phyloP scores from a whole-genome alignment of 106 monocot species.

The Dendrobium chrysotoxum region DNA sequence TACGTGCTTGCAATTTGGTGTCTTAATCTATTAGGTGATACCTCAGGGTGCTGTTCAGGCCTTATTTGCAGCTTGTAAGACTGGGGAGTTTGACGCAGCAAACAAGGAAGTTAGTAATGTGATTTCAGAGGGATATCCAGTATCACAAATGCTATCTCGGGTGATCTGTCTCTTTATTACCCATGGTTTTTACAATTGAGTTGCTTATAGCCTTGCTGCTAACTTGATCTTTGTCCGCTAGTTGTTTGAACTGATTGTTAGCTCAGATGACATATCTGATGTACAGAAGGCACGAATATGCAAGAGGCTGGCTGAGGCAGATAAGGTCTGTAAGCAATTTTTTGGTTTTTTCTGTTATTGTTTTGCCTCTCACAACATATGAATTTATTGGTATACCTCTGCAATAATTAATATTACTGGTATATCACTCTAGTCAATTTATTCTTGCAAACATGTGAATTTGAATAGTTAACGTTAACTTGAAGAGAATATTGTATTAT shows the following conservation, averaged over 20 bases:
- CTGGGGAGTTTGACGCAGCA: constrained; percentile 72
- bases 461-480: neutral
- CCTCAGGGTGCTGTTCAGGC: constrained; percentile 62
- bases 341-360: neutral
- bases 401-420: neutral
- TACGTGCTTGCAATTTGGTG: neutral
- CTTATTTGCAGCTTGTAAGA: constrained; percentile 65
- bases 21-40: constrained; percentile 53
- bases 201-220: constrained; percentile 5
- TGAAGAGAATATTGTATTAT: neutral
- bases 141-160: constrained; percentile 81
- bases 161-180: constrained; percentile 14
- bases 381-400: neutral
- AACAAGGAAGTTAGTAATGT: constrained; percentile 75
- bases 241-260: constrained; percentile 72
- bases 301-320: constrained; percentile 71
- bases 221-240: constrained; percentile 19
- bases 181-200: neutral
- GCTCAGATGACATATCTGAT: constrained; percentile 66
- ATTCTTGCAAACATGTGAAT: neutral
- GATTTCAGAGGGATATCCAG: constrained; percentile 94
- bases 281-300: constrained; percentile 89
- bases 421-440: neutral
- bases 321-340: constrained; percentile 67
- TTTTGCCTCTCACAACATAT: neutral